phyloP scores from a whole-genome alignment of 768 basidiomycete genomes.

The Panellus pusillus region DNA sequence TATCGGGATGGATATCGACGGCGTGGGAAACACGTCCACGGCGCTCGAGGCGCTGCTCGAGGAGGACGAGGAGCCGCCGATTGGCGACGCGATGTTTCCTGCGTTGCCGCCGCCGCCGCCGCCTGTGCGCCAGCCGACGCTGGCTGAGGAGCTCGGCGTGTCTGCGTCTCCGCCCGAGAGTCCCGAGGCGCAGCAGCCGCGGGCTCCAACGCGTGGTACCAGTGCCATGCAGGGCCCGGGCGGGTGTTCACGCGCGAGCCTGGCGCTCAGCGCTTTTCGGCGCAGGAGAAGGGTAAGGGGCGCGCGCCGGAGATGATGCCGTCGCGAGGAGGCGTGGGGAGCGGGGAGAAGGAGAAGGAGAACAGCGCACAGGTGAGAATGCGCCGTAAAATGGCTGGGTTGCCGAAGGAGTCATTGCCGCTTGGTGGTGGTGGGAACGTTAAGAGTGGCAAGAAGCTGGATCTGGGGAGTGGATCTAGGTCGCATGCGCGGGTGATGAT shows the following conservation, averaged over 20 bases:
- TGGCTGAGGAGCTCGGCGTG: conserved; percentile 48
- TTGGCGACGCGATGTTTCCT: conserved; percentile 23
- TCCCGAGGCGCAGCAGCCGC: conserved; percentile 39
- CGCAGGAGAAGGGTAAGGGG: conserved; percentile 42
- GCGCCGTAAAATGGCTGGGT: conserved; percentile 6
- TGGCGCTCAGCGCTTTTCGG: conserved; percentile 32
- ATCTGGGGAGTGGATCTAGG: conserved; percentile 8
- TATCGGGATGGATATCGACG: conserved; percentile 15
- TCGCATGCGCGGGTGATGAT: conserved; percentile 24
- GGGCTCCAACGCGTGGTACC: conserved; percentile 3
- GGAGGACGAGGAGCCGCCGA: conserved; percentile 34
- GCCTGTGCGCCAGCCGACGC: conserved; percentile 31
- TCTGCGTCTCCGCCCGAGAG: conserved; percentile 45
- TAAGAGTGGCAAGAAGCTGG: conserved; percentile 26
- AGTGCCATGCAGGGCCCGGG: conserved; percentile 22
- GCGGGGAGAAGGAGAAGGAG: conserved; percentile 18
- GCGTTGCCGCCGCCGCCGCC: conserved; percentile 9
- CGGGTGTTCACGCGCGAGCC: conserved; percentile 32
- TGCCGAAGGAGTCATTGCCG: conserved; percentile 6
- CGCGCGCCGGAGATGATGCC: conserved; percentile 22
- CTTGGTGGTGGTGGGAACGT: conserved; percentile 18
- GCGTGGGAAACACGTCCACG: conserved; percentile 1
- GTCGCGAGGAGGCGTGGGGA: neutral
- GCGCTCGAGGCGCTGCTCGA: conserved; percentile 34
- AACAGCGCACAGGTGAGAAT: conserved; percentile 2